Conservation (phyloP, 495 filamentous ascomycete species). For the Chlorociboria aeruginascens region DNA sequence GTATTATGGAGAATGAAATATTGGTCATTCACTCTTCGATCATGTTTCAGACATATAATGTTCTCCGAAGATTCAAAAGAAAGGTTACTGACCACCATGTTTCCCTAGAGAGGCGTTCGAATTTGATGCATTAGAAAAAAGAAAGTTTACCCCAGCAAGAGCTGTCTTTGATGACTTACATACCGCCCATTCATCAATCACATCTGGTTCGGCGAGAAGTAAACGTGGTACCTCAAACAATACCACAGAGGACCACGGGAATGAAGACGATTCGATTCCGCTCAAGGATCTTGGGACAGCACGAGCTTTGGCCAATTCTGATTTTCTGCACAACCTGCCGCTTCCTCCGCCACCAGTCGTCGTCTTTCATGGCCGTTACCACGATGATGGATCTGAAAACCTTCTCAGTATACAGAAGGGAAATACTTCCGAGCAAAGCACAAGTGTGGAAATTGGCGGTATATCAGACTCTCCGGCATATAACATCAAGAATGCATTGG, state of each 20-base stretch:
- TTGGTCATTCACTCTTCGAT: no score
- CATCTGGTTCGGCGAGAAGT: slow-evolving; percentile 7
- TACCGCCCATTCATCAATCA: slow-evolving; percentile 14
- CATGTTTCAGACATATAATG: no score
- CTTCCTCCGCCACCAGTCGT: slow-evolving; percentile 1
- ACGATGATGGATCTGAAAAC: no score
- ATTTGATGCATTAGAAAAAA: no score
- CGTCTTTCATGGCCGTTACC: not conserved
- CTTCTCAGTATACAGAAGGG: no score
- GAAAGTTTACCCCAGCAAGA: slow-evolving; percentile 5
- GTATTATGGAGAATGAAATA: no score
- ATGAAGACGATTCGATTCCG: slow-evolving; percentile 7
- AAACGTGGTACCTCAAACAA: not conserved
- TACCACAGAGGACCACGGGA: not conserved
- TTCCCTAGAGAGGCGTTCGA: no score
- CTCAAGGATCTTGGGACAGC: slow-evolving; percentile 4
- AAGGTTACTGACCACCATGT: no score
- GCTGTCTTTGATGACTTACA: slow-evolving; percentile 15
- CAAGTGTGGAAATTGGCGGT: no score
- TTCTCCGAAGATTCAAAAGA: no score
- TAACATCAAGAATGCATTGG: not conserved
- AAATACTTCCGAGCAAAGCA: no score
- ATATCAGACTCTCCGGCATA: no score
- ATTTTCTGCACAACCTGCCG: not conserved
- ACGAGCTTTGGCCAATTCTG: not conserved